A percentile compares a stretch with the other conserved stretches of the same genome.
These are phyloP conservation scores for Zanthoxylum bungeanum DNA, from an alignment of 345 rosid genomes.

Conservation along the genomic window DNA sequence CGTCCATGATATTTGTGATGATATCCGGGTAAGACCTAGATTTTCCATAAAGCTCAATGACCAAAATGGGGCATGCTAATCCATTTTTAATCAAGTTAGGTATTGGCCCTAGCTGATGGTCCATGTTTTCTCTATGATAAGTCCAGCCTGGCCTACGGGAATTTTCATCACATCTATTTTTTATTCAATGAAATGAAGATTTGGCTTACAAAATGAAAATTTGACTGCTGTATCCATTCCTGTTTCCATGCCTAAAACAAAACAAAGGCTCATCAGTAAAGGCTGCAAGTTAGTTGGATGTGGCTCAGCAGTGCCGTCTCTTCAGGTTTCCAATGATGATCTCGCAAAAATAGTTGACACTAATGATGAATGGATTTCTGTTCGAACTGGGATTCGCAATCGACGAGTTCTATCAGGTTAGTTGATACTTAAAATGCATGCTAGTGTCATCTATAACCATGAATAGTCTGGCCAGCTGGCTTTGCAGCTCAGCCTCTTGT, in stretches of 20 bases:
- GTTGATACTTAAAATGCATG: constrained; percentile 18
- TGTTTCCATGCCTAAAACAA: constrained; percentile 1
- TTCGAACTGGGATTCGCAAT: constrained; percentile 88
- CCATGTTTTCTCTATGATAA: neutral
- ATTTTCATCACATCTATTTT: neutral
- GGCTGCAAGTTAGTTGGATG: constrained; percentile 94
- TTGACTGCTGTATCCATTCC: constrained; percentile 1
- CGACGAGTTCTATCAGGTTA: constrained; percentile 77
- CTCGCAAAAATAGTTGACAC: constrained; percentile 88
- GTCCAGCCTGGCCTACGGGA: neutral
- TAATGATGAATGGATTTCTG: constrained; percentile 85
- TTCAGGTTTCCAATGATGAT: constrained; percentile 80
- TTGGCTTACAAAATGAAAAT: neutral
- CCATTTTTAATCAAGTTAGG: neutral
- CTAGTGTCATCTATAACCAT: neutral
- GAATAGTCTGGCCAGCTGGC: neutral
- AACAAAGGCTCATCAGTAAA: constrained; percentile 58
- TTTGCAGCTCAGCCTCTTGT: neutral
- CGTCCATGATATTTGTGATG: neutral
- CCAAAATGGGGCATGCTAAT: neutral
- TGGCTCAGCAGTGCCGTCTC: constrained; percentile 82
- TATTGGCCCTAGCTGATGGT: neutral
- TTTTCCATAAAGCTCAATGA: neutral
- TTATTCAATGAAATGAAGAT: neutral
- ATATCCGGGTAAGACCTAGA: neutral